These are phyloP conservation scores for Colletotrichum sp. DNA, from an alignment of 2,329 filamentous ascomycete species.

Conservation along the genomic window DNA sequence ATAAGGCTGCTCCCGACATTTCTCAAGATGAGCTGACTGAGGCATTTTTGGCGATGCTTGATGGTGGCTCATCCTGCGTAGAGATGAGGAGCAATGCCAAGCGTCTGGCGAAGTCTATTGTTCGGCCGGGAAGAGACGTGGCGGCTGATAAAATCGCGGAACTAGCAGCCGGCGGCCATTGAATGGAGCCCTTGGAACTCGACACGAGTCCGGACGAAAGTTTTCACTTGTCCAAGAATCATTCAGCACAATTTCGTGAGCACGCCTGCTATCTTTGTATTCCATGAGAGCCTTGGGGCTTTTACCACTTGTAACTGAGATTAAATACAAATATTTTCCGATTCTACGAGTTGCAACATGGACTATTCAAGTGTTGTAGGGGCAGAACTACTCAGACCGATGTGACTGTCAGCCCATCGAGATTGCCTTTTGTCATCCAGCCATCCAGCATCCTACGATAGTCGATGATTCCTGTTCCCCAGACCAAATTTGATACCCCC, in stretches of 20 bases:
- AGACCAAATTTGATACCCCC: background rate
- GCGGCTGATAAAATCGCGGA: conserved; percentile 12
- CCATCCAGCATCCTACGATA: background rate
- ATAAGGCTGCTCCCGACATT: conserved; percentile 36
- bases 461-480: background rate
- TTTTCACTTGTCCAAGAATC: background rate
- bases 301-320: background rate
- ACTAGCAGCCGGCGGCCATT: background rate
- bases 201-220: background rate
- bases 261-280: background rate
- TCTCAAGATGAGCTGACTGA: conserved; percentile 28
- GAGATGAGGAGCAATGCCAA: conserved; percentile 24
- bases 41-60: conserved; percentile 29
- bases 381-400: background rate
- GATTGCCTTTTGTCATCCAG: background rate
- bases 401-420: background rate
- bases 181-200: background rate
- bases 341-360: background rate
- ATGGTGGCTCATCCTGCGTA: background rate
- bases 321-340: background rate
- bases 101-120: conserved; percentile 17
- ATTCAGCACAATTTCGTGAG: background rate
- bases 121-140: conserved; percentile 5
- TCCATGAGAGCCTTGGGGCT: background rate
- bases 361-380: background rate